Evolutionary conservation across 345 rosid species (phyloP).

Genomic region (Eucalyptus sp.): DNA sequence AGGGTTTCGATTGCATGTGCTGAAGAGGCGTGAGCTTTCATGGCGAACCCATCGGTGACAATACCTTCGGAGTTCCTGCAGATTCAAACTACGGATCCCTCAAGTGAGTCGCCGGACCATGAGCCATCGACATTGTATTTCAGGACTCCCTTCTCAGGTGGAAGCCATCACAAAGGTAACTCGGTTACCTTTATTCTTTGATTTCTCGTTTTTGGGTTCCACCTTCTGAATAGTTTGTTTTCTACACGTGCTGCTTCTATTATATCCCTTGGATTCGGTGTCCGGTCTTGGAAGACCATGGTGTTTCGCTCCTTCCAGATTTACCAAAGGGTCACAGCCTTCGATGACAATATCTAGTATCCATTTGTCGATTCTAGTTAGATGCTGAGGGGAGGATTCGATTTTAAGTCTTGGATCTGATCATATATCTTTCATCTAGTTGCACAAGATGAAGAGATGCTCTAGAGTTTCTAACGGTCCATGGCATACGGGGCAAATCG

Average conservation of each 20-base stretch:
- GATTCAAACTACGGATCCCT: background rate
- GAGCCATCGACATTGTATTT: background rate
- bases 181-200: background rate
- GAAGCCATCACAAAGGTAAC: background rate
- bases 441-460: background rate
- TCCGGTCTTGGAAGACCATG: too few species aligned
- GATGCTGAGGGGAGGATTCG: too few species aligned
- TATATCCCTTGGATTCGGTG: too few species aligned
- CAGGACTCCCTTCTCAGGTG: background rate
- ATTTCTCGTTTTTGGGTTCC: background rate
- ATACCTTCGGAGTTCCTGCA: background rate
- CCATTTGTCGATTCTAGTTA: too few species aligned
- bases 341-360: too few species aligned
- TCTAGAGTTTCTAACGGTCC: accelerated
- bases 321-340: too few species aligned
- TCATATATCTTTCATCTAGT: background rate
- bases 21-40: background rate
- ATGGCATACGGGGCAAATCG: accelerated
- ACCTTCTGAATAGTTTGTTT: background rate
- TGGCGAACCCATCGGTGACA: background rate
- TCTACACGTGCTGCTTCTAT: too few species aligned
- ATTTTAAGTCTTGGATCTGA: too few species aligned
- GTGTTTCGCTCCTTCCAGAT: too few species aligned
- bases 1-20: background rate
- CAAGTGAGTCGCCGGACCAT: background rate